These are phyloP conservation scores for Helicostylum pulchrum DNA, from an alignment of 192 early-diverging fungal genomes.

Conservation along the genomic window DNA sequence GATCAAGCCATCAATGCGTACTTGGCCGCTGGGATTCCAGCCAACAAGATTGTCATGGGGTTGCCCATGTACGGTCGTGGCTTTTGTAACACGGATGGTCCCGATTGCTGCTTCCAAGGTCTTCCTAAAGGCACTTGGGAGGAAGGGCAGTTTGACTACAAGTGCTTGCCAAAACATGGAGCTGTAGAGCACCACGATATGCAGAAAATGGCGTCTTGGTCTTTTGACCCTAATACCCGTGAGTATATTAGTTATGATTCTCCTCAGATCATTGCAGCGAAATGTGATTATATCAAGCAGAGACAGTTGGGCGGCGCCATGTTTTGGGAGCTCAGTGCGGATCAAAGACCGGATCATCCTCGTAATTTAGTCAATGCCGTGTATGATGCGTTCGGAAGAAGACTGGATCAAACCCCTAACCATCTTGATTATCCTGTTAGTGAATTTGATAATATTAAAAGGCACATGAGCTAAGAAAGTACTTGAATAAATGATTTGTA, in stretches of 20 bases:
- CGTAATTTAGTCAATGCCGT: constrained; percentile 43
- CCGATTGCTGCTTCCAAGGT: constrained; percentile 62
- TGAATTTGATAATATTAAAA: constrained; percentile 47
- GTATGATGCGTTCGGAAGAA: constrained; percentile 23
- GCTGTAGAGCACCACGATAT: constrained; percentile 77
- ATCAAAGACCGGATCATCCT: constrained; percentile 39
- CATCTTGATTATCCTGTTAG: constrained; percentile 45
- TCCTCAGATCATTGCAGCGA: constrained; percentile 57
- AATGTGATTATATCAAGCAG: constrained; percentile 60
- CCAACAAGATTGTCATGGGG: constrained; percentile 85
- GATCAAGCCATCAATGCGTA: constrained; percentile 74
- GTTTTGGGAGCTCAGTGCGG: constrained; percentile 76
- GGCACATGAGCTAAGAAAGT: neutral
- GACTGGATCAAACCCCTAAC: constrained; percentile 37
- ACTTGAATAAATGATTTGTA: no score
- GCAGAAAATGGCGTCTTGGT: constrained; percentile 71
- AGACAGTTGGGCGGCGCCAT: constrained; percentile 66
- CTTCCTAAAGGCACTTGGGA: constrained; percentile 83
- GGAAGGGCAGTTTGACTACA: constrained; percentile 87
- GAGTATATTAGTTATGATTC: constrained; percentile 87
- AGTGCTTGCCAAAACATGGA: constrained; percentile 62
- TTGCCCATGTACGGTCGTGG: constrained; percentile 91
- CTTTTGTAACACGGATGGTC: constrained; percentile 80
- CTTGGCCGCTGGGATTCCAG: constrained; percentile 69
- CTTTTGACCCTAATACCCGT: constrained; percentile 64